These are phyloP conservation scores for Ascoidea tarda DNA, from an alignment of 805 yeast genomes.

Conservation along the genomic window DNA sequence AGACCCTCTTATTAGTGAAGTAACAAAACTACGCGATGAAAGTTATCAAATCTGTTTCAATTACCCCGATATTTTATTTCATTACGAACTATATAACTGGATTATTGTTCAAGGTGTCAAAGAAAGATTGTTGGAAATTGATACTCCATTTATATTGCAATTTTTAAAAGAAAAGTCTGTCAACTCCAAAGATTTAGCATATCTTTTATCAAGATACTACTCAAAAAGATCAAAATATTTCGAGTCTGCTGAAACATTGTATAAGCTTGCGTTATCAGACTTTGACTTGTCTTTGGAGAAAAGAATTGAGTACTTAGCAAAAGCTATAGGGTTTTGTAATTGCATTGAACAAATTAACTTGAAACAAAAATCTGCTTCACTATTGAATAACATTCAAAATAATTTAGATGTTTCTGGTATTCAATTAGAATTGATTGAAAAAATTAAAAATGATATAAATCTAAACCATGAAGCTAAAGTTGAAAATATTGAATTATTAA, in stretches of 20 bases:
- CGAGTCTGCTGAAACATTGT: conserved; percentile 74
- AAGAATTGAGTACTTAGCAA: conserved; percentile 76
- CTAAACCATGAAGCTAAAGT: conserved; percentile 32
- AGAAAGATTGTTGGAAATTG: conserved; percentile 63
- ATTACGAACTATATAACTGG: conserved; percentile 89
- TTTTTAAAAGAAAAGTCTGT: conserved; percentile 58
- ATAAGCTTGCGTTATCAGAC: conserved; percentile 58
- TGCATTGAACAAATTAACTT: conserved; percentile 66
- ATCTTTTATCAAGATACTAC: conserved; percentile 77
- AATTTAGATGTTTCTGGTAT: conserved; percentile 75
- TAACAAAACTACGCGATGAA: conserved; percentile 45
- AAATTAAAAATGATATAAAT: conserved; percentile 32
- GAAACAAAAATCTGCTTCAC: conserved; percentile 61
- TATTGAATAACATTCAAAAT: conserved; percentile 60
- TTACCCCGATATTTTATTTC: conserved; percentile 75
- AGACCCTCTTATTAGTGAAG: conserved; percentile 21
- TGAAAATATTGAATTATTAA: conserved; percentile 37
- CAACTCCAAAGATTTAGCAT: conserved; percentile 59
- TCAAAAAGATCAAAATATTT: conserved; percentile 68
- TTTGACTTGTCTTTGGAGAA: conserved; percentile 54
- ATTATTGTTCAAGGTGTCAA: conserved; percentile 64
- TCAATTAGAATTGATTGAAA: conserved; percentile 47
- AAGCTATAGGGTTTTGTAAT: conserved; percentile 89
- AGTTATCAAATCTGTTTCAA: conserved; percentile 65
- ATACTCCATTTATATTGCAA: conserved; percentile 67